phyloP scores from a whole-genome alignment of 768 basidiomycete species.

The Fomitopsis pulvina region DNA sequence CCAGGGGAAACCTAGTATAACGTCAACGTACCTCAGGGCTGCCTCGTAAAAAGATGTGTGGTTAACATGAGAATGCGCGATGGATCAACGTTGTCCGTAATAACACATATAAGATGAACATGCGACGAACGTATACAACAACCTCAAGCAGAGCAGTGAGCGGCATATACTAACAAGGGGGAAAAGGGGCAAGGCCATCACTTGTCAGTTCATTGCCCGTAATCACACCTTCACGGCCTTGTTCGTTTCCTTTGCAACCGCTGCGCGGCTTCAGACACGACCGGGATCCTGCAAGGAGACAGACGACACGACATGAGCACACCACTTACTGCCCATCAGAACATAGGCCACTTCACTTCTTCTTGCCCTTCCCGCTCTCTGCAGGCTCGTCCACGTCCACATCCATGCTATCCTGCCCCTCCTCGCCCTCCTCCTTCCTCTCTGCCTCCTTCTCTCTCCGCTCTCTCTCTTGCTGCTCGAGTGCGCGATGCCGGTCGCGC shows the following conservation, averaged over 20 bases:
- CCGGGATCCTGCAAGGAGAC: background rate
- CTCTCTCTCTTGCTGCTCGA: slow-evolving; percentile 9
- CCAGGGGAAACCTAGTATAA: no score
- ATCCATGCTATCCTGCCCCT: slow-evolving; percentile 15
- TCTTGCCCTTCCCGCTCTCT: slow-evolving; percentile 43
- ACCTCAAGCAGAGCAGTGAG: background rate
- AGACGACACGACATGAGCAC: background rate
- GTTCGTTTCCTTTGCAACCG: slow-evolving; percentile 2
- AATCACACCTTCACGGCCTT: background rate
- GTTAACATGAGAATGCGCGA: no score
- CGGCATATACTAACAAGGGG: background rate
- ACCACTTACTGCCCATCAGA: background rate
- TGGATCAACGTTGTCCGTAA: no score
- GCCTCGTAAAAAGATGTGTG: no score
- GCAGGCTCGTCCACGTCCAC: slow-evolving; percentile 65
- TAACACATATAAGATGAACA: no score
- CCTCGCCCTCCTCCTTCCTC: slow-evolving; percentile 10
- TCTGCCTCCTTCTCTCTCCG: slow-evolving; percentile 6
- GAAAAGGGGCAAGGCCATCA: background rate
- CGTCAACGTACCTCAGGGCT: no score
- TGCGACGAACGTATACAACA: background rate
- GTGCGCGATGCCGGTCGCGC: slow-evolving; percentile 10
- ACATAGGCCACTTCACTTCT: slow-evolving; percentile 40
- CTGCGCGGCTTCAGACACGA: background rate
- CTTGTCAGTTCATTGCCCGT: no score